Percentiles rank a stretch among this genome's conserved stretches.
Conservation (phyloP, 306 rosid genomes). For the Lathyrus aphaca region DNA sequence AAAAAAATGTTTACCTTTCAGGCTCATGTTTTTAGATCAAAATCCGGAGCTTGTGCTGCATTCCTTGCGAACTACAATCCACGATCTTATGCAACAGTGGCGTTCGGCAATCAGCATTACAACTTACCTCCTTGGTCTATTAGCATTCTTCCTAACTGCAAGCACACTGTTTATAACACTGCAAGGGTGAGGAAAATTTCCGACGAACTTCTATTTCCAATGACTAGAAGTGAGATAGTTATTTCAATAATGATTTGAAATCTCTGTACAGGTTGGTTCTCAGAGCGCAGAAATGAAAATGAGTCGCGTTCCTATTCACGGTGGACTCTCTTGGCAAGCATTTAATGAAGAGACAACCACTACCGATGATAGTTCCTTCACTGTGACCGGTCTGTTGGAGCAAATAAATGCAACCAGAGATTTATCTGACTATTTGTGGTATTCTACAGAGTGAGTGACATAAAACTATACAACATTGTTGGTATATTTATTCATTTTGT, state of each 20-base stretch:
- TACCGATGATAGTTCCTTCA: conserved; percentile 70
- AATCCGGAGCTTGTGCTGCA: conserved; percentile 91
- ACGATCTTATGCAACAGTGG: conserved; percentile 65
- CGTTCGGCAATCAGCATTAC: conserved; percentile 81
- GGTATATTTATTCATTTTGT: background rate
- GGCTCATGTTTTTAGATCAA: conserved; percentile 91
- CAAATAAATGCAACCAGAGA: conserved; percentile 96
- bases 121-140: conserved; percentile 98
- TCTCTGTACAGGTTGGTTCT: conserved; percentile 69
- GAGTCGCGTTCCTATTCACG: conserved; percentile 84
- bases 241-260: conserved; percentile 18
- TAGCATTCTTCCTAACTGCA: conserved; percentile 98
- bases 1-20: conserved; percentile 37
- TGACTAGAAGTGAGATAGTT: background rate
- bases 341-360: conserved; percentile 79
- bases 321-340: conserved; percentile 84
- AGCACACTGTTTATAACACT: conserved; percentile 86
- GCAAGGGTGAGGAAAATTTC: conserved; percentile 84
- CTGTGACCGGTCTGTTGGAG: conserved; percentile 77
- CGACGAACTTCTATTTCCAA: conserved; percentile 9
- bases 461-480: conserved; percentile 25
- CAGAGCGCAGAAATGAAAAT: conserved; percentile 87
- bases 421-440: conserved; percentile 92
- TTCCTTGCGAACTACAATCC: conserved; percentile 87
- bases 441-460: conserved; percentile 92